Percentiles rank a stretch among this genome's conserved stretches.
phyloP scores from a whole-genome alignment of 352 stramenopile genomes.

The Pythium diclinum region DNA sequence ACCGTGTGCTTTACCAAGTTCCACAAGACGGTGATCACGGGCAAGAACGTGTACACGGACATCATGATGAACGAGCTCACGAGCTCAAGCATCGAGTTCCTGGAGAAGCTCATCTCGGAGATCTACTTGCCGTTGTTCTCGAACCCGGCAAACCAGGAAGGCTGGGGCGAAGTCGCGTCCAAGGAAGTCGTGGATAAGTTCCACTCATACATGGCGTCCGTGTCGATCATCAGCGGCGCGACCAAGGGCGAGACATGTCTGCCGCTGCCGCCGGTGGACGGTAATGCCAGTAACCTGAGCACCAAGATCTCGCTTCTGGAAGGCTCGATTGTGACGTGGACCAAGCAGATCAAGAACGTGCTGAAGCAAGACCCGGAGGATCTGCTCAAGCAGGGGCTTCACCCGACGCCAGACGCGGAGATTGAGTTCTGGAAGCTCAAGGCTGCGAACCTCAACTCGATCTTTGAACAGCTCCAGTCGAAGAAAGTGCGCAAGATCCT shows the following conservation, averaged over 20 bases:
- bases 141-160: conserved; percentile 94
- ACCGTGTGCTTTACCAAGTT: conserved; percentile 92
- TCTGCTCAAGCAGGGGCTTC: conserved; percentile 93
- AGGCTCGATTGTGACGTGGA: conserved; percentile 98
- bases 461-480: conserved; percentile 93
- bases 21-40: conserved; percentile 71
- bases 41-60: conserved; percentile 85
- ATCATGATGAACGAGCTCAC: conserved; percentile 87
- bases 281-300: conserved; percentile 70
- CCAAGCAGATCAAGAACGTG: conserved; percentile 98
- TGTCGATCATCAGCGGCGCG: conserved; percentile 95
- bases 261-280: conserved; percentile 91
- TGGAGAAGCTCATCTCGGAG: conserved; percentile 93
- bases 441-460: conserved; percentile 93
- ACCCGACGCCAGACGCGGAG: conserved; percentile 96
- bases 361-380: conserved; percentile 97
- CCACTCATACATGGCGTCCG: conserved; percentile 95
- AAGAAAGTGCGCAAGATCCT: conserved; percentile 95
- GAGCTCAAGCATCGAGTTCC: conserved; percentile 91
- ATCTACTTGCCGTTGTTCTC: conserved; percentile 95
- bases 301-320: conserved; percentile 97
- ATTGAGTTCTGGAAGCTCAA: conserved; percentile 99
- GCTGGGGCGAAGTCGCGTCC: conserved; percentile 95
- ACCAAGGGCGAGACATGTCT: conserved; percentile 97
- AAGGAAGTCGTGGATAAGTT: conserved; percentile 97